A percentile compares a stretch with the other conserved stretches of the same genome.
phyloP scores from a whole-genome alignment of 345 rosid genomes.

The Zanthoxylum bungeanum region DNA sequence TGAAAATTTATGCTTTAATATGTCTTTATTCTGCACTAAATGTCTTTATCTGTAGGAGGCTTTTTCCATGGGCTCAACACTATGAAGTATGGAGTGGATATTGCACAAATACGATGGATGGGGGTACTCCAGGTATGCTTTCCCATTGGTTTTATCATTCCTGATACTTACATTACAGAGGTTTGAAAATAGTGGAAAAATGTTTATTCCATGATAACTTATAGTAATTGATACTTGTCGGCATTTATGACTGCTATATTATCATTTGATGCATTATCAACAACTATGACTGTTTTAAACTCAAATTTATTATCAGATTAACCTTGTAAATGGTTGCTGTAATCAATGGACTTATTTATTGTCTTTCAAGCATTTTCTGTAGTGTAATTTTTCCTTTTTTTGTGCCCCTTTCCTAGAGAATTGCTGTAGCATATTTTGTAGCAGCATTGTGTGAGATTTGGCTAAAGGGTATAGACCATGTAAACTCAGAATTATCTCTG shows the following conservation, averaged over 20 bases:
- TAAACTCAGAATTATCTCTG: slow-evolving; percentile 38
- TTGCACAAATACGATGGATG: slow-evolving; percentile 57
- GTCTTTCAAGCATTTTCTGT: neutral
- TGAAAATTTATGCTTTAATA: neutral
- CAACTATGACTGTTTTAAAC: neutral
- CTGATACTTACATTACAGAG: neutral
- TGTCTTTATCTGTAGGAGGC: slow-evolving; percentile 49
- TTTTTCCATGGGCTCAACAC: slow-evolving; percentile 65
- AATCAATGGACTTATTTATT: neutral
- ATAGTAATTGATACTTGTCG: neutral
- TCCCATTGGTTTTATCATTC: neutral
- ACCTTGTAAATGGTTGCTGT: neutral
- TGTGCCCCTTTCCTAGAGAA: slow-evolving; percentile 54
- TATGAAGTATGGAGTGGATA: slow-evolving; percentile 64
- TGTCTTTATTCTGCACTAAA: neutral
- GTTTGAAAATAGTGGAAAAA: neutral
- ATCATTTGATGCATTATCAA: neutral
- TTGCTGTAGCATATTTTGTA: slow-evolving; percentile 66
- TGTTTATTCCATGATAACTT: neutral
- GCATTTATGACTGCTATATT: neutral
- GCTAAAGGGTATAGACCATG: slow-evolving; percentile 53
- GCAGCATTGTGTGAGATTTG: slow-evolving; percentile 84
- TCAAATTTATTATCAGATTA: neutral
- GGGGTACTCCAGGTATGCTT: slow-evolving; percentile 75
- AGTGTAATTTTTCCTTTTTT: neutral